Percentiles rank a stretch among this genome's conserved stretches.
Evolutionary conservation across 2,329 filamentous ascomycete genomes (phyloP).

Genomic region (Colletotrichum chrysophilum): DNA sequence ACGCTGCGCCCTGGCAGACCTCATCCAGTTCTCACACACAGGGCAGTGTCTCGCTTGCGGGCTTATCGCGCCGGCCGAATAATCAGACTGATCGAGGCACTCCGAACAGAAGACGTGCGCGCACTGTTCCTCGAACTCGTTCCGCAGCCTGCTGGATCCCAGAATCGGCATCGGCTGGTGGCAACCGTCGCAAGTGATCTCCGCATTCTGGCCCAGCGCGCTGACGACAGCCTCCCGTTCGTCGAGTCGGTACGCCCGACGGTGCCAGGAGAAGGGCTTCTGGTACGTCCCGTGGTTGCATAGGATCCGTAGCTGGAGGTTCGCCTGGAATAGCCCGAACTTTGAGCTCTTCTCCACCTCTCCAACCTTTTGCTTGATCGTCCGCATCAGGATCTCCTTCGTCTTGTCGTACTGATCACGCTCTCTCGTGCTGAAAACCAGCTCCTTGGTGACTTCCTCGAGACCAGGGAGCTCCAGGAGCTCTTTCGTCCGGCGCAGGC

Average conservation of each 20-base stretch:
- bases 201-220: constrained; percentile 25
- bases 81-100: constrained; percentile 27
- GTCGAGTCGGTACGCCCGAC: constrained; percentile 29
- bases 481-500: constrained; percentile 46
- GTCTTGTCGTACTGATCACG: constrained; percentile 41
- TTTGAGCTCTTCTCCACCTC: constrained; percentile 37
- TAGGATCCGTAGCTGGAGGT: constrained; percentile 50
- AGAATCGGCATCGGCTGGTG: constrained; percentile 37
- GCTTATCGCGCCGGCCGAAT: background rate
- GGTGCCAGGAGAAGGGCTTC: constrained; percentile 46
- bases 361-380: constrained; percentile 40
- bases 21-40: constrained; percentile 24
- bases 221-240: constrained; percentile 32
- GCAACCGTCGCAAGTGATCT: constrained; percentile 33
- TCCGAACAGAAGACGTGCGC: constrained; percentile 35
- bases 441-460: constrained; percentile 22
- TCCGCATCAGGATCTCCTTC: constrained; percentile 38
- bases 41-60: constrained; percentile 24
- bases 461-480: constrained; percentile 39
- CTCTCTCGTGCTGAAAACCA: constrained; percentile 34
- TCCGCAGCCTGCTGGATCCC: constrained; percentile 21
- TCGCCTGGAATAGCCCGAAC: constrained; percentile 50
- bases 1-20: background rate
- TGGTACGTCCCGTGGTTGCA: constrained; percentile 58
- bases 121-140: constrained; percentile 29